Percentiles rank a stretch among this genome's conserved stretches.
Evolutionary conservation across 331 rosid genomes (phyloP).

Genomic region (Rosa hybrid): DNA sequence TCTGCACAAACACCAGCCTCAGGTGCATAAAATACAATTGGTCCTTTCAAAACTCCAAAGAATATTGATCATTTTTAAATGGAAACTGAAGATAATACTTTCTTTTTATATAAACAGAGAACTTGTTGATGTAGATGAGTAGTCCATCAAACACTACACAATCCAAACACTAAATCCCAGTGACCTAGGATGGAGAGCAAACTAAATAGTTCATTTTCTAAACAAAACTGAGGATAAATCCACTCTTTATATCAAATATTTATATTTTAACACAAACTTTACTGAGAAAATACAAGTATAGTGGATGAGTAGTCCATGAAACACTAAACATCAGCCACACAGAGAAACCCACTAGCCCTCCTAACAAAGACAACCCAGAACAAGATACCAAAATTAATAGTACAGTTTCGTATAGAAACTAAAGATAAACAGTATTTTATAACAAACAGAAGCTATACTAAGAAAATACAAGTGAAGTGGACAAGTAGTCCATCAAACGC

Average conservation of each 20-base stretch:
- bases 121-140: neutral
- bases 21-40: constrained; percentile 3
- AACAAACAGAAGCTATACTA: neutral
- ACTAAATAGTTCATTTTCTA: neutral
- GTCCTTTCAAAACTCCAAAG: neutral
- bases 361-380: neutral
- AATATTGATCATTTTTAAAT: neutral
- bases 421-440: neutral
- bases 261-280: neutral
- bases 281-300: neutral
- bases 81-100: neutral
- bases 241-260: neutral
- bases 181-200: neutral
- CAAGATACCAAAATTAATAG: neutral
- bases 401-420: too few relatives aligned
- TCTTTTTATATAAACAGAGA: neutral
- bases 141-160: neutral
- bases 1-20: neutral
- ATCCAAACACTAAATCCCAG: neutral
- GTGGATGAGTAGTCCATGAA: neutral
- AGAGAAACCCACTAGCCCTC: neutral
- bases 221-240: neutral
- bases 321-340: neutral
- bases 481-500: neutral
- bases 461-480: neutral